A percentile compares a stretch with the other conserved stretches of the same genome.
phyloP scores from a whole-genome alignment of 768 basidiomycete species.

The Royoungia palumana region DNA sequence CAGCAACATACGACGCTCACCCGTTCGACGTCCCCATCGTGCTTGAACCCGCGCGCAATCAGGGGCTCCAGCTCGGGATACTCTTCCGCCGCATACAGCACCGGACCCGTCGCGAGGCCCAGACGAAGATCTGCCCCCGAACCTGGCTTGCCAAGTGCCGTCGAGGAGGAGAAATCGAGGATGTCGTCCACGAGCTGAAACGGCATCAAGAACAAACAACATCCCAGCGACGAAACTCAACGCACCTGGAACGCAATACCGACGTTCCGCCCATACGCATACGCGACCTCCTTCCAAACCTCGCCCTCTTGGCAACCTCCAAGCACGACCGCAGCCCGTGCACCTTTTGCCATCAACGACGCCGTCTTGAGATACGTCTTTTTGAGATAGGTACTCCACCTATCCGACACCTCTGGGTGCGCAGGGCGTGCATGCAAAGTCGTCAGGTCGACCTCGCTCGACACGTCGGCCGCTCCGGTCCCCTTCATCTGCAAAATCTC shows the following conservation, averaged over 20 bases:
- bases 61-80: constrained; percentile 71
- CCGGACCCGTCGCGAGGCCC: constrained; percentile 83
- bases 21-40: constrained; percentile 74
- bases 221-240: background rate
- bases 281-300: constrained; percentile 83
- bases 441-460: constrained; percentile 28
- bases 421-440: constrained; percentile 43
- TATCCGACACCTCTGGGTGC: constrained; percentile 35
- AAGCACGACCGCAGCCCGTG: constrained; percentile 80
- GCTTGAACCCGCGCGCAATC: constrained; percentile 74
- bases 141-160: constrained; percentile 84
- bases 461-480: background rate
- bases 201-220: background rate
- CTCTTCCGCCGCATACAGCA: constrained; percentile 84
- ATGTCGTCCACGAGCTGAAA: constrained; percentile 90
- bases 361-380: constrained; percentile 95
- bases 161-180: constrained; percentile 84
- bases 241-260: constrained; percentile 95
- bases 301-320: constrained; percentile 80
- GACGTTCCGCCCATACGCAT: constrained; percentile 85
- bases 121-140: constrained; percentile 75
- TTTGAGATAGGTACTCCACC: constrained; percentile 78
- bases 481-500: constrained; percentile 76
- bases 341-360: constrained; percentile 84
- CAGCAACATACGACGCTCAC: constrained; percentile 39